Conservation (phyloP, 306 rosid genomes). For the Trichosanthes truncata region DNA sequence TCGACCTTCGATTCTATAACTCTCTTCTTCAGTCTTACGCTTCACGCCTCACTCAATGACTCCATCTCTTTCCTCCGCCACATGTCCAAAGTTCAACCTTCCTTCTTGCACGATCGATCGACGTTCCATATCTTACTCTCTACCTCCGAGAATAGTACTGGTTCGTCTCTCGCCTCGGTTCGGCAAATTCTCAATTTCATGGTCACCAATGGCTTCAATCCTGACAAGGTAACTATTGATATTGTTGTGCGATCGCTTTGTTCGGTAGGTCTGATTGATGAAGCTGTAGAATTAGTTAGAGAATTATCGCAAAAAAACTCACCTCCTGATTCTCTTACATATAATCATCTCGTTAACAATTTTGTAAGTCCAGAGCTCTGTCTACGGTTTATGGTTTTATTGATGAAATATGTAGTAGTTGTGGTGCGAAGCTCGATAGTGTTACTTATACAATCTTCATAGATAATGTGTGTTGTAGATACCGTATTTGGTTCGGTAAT, state of each 20-base stretch:
- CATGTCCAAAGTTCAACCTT: constrained; percentile 44
- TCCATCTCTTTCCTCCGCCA: constrained; percentile 63
- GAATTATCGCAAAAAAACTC: constrained; percentile 46
- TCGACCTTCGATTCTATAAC: constrained; percentile 41
- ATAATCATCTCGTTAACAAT: constrained; percentile 51
- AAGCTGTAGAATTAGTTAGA: constrained; percentile 40
- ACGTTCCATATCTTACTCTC: constrained; percentile 56
- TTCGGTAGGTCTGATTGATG: constrained; percentile 31
- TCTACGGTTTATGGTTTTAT: constrained; percentile 43
- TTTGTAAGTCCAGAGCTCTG: constrained; percentile 47
- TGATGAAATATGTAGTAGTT: constrained; percentile 33
- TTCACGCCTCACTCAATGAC: constrained; percentile 42
- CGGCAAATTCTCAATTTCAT: constrained; percentile 61
- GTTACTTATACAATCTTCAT: constrained; percentile 72
- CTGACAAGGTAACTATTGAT: constrained; percentile 56
- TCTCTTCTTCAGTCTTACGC: constrained; percentile 64
- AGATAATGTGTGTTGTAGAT: constrained; percentile 79
- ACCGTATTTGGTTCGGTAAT: no score
- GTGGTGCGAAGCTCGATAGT: constrained; percentile 52
- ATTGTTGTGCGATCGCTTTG: constrained; percentile 62
- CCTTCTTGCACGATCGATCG: constrained; percentile 60
- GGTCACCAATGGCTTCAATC: constrained; percentile 41
- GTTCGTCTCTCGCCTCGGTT: constrained; percentile 38
- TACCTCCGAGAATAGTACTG: constrained; percentile 37
- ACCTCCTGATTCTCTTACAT: constrained; percentile 52